A percentile compares a stretch with the other conserved stretches of the same genome.
Evolutionary conservation across 495 filamentous ascomycete genomes (phyloP).

Genomic region (Aspergillus sclerotiicarbonarius): DNA sequence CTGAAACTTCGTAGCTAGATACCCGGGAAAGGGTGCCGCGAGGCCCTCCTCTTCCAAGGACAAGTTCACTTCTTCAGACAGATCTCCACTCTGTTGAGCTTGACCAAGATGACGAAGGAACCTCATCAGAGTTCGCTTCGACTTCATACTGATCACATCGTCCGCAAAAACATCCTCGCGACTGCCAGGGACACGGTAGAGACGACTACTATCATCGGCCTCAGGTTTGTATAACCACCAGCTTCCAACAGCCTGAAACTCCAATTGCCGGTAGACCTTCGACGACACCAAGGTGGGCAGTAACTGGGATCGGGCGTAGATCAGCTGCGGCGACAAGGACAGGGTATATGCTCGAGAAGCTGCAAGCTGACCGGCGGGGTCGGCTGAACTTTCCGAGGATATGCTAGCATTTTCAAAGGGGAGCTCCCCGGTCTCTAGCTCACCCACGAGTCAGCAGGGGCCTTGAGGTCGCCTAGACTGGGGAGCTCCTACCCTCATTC

Average conservation of each 20-base stretch:
- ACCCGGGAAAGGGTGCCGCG: constrained; percentile 56
- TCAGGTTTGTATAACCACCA: constrained; percentile 71
- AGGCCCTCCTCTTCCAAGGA: constrained; percentile 23
- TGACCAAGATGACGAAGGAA: constrained; percentile 67
- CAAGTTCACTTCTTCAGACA: constrained; percentile 26
- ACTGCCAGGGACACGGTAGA: constrained; percentile 73
- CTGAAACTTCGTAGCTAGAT: constrained; percentile 69
- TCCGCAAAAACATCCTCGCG: constrained; percentile 86
- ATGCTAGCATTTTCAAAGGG: constrained; percentile 43
- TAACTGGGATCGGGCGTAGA: constrained; percentile 78
- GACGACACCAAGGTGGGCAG: constrained; percentile 80
- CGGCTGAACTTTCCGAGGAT: constrained; percentile 19
- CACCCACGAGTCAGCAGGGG: constrained; percentile 26
- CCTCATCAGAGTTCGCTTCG: constrained; percentile 82
- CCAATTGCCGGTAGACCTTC: constrained; percentile 80
- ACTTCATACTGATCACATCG: constrained; percentile 64
- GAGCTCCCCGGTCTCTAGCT: constrained; percentile 32
- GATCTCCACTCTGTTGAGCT: constrained; percentile 27
- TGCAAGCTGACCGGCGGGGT: constrained; percentile 41
- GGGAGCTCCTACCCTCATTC: constrained; percentile 39
- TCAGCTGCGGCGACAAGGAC: constrained; percentile 78
- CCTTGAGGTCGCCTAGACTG: neutral
- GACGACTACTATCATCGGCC: neutral
- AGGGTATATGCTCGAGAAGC: constrained; percentile 79
- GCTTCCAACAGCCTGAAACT: constrained; percentile 90